Base-by-base conservation (phyloP, 345 rosid genomes). In the Gossypium rotundifolium region DNA sequence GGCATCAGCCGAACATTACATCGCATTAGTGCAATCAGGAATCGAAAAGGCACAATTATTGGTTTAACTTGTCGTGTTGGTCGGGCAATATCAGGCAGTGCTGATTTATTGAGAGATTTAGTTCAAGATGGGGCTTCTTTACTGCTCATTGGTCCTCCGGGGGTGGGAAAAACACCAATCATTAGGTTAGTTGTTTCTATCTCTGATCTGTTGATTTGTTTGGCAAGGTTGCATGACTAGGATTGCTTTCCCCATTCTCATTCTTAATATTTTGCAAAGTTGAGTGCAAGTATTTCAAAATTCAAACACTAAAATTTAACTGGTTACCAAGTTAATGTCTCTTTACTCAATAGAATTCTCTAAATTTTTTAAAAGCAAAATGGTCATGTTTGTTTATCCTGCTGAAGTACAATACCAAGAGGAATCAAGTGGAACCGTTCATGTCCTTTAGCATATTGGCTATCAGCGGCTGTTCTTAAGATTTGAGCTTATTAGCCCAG, bases 61-160 rank as follows among this genome's bases (percentile, higher is more conserved):
- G 98, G 98, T 53, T 85, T 94, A 76, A 94, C 98, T 74, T 94
- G 97, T 76, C 93, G 96, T 22, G 98, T 94, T 87, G 97, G 97
- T 74, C 83, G 93, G 61, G 96, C 93, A 42, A 88, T 94, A 76
- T 79, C 84, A 27, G 97, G 97, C 61, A 91, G 90, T 25, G 94
- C 98, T 33, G 81, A 85, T 84, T 85, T 90, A 81, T 77, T 94
- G 74, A 83, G 80, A 54, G 97, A 91, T 83, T 84, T 94, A 77
- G 88, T 91, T 66, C 86, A 85, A 77, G 87, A 88, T 73, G 98
- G 94, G 70, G 86, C 87, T 77, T 94, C 98, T 18, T 78, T 94
- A 63, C 79, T 94, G 87, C 91, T 94, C 62, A 94, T 94, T 79
- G 97, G 97, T 23, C 96, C 98, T 65, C 97, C 98, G 0, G 98